Evolutionary conservation across 176 grass and related monocot species (phyloP).

Genomic region (Paspalum vaginatum): DNA sequence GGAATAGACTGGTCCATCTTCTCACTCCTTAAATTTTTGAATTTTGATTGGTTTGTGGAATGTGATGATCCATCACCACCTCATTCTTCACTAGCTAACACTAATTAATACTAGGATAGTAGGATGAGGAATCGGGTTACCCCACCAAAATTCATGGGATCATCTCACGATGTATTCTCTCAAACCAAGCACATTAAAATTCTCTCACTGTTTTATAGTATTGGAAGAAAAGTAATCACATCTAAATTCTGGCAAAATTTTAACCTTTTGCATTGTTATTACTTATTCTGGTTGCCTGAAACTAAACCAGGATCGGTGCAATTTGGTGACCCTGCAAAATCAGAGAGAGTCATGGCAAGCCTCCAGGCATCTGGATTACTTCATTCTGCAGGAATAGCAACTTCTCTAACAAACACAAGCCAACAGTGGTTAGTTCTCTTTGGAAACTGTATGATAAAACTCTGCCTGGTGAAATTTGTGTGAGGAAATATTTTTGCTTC

Average conservation of each 20-base stretch:
- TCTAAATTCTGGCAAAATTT: not conserved
- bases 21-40: too few relatives aligned
- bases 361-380: constrained; percentile 77
- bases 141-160: too few relatives aligned
- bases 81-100: too few relatives aligned
- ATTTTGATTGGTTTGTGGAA: too few relatives aligned
- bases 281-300: constrained; percentile 22
- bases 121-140: too few relatives aligned
- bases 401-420: constrained; percentile 73
- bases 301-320: constrained; percentile 34
- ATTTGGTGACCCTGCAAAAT: constrained; percentile 40
- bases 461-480: constrained; percentile 8
- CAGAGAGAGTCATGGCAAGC: constrained; percentile 61
- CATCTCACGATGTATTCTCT: too few relatives aligned
- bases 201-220: not conserved
- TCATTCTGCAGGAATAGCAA: constrained; percentile 71
- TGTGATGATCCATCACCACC: too few relatives aligned
- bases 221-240: not conserved
- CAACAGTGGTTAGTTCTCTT: constrained; percentile 79
- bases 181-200: not conserved
- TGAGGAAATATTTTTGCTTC: not conserved
- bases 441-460: constrained; percentile 23
- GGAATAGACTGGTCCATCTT: too few relatives aligned
- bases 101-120: too few relatives aligned
- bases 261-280: not conserved